Conservation (phyloP, 768 basidiomycete genomes). For the Boletales sp. region DNA sequence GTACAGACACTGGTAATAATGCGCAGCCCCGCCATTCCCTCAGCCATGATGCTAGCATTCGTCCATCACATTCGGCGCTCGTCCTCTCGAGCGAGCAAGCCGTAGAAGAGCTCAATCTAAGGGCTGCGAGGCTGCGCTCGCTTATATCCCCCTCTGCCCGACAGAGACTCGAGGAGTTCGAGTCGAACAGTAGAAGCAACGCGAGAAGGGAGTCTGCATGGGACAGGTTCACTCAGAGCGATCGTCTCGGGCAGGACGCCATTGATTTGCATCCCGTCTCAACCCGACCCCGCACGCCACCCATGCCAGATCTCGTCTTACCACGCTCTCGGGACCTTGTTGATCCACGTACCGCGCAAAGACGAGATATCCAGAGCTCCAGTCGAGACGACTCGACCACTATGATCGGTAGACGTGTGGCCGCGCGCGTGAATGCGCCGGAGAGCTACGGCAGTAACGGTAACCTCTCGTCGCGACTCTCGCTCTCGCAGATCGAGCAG, state of each 20-base stretch:
- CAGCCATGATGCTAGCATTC: constrained; percentile 21
- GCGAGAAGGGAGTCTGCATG: constrained; percentile 15
- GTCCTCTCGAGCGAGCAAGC: constrained; percentile 27
- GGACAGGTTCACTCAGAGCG: constrained; percentile 20
- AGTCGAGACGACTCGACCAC: constrained; percentile 30
- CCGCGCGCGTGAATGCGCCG: constrained; percentile 26
- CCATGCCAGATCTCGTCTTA: constrained; percentile 28
- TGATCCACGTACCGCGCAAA: constrained; percentile 14
- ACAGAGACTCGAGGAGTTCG: constrained; percentile 33
- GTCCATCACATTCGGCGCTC: constrained; percentile 29
- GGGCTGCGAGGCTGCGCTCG: constrained; percentile 27
- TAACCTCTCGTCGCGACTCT: constrained; percentile 15
- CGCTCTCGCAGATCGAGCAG: constrained; percentile 27
- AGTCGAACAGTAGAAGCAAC: constrained; percentile 11
- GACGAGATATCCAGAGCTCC: constrained; percentile 18
- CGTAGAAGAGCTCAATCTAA: constrained; percentile 26
- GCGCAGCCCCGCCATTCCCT: constrained; percentile 9
- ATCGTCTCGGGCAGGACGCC: neutral
- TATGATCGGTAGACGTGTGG: constrained; percentile 34
- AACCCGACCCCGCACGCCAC: constrained; percentile 23
- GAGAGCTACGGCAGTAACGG: constrained; percentile 14
- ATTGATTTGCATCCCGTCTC: too few species aligned
- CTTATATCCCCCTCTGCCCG: constrained; percentile 28
- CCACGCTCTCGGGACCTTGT: constrained; percentile 12
- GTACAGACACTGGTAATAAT: neutral